phyloP scores from a whole-genome alignment of 208 protist genomes.

The Acanthamoeba healyi region DNA sequence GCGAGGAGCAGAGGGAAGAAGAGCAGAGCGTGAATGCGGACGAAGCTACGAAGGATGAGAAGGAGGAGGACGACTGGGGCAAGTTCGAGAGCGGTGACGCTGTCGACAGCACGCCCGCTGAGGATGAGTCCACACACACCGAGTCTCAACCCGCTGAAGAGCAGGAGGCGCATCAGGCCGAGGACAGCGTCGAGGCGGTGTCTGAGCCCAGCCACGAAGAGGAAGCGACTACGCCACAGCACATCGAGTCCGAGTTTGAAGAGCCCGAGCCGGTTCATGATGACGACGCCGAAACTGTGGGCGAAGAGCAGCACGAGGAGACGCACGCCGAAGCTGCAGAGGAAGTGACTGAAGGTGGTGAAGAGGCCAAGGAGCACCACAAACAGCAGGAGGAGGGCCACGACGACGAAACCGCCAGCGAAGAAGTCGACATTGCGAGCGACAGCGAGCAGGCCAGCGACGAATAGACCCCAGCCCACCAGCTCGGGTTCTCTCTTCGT shows the following conservation, averaged over 20 bases:
- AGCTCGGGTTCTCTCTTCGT: no score
- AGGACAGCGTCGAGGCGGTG: background rate
- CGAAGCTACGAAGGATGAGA: background rate
- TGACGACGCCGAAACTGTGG: background rate
- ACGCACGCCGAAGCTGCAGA: background rate
- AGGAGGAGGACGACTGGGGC: conserved; percentile 18
- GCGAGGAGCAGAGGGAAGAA: background rate
- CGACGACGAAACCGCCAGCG: background rate
- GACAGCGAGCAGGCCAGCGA: background rate
- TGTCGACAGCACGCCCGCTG: background rate
- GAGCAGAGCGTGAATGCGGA: conserved; percentile 21
- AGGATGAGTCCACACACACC: background rate
- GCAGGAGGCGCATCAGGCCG: background rate
- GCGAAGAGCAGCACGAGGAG: background rate
- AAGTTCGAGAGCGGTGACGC: background rate
- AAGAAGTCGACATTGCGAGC: background rate
- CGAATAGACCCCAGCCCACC: background rate
- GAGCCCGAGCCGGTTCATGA: conserved; percentile 23
- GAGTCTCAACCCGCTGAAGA: background rate
- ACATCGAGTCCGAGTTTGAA: background rate
- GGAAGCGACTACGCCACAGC: background rate
- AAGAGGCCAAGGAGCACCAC: background rate
- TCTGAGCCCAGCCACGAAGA: background rate
- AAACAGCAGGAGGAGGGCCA: background rate
- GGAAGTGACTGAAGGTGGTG: background rate